Conservation (phyloP, 768 basidiomycete genomes). For the Fibroporia radiculosa region DNA sequence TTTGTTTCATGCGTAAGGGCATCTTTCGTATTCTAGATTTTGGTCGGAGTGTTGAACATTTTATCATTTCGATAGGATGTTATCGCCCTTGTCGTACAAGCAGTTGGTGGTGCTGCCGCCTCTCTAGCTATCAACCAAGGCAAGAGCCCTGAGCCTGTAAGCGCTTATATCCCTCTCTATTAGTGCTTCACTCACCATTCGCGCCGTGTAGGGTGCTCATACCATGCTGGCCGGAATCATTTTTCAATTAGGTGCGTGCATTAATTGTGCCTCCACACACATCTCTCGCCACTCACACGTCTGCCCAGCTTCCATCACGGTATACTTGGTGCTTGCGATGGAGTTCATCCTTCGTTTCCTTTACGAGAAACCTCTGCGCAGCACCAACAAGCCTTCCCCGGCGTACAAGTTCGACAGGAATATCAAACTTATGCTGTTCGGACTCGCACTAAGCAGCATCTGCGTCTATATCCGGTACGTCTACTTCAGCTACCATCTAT, state of each 20-base stretch:
- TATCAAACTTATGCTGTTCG: conserved; percentile 26
- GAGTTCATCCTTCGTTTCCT: conserved; percentile 40
- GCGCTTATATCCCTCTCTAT: neutral
- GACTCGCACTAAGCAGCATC: conserved; percentile 31
- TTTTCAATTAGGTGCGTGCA: conserved; percentile 43
- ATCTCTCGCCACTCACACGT: neutral
- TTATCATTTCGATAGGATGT: conserved; percentile 43
- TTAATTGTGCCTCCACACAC: neutral
- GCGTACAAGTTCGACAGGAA: conserved; percentile 11
- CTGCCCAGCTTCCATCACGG: conserved; percentile 29
- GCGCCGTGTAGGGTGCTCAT: conserved; percentile 32
- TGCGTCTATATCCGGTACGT: conserved; percentile 44
- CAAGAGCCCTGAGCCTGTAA: conserved; percentile 16
- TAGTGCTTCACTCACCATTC: neutral
- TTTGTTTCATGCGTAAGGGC: too few relatives aligned
- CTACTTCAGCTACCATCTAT: neutral
- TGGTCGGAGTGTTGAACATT: too few relatives aligned
- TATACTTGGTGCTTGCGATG: conserved; percentile 31
- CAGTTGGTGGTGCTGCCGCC: conserved; percentile 54
- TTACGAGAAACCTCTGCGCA: conserved; percentile 27
- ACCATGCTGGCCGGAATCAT: conserved; percentile 60
- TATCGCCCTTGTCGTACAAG: conserved; percentile 54
- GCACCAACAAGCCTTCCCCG: conserved; percentile 5
- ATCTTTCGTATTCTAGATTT: too few relatives aligned
- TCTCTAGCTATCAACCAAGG: conserved; percentile 13